Conservation (phyloP, 371 early-diverging fungal species). For the Circinella umbellata region DNA sequence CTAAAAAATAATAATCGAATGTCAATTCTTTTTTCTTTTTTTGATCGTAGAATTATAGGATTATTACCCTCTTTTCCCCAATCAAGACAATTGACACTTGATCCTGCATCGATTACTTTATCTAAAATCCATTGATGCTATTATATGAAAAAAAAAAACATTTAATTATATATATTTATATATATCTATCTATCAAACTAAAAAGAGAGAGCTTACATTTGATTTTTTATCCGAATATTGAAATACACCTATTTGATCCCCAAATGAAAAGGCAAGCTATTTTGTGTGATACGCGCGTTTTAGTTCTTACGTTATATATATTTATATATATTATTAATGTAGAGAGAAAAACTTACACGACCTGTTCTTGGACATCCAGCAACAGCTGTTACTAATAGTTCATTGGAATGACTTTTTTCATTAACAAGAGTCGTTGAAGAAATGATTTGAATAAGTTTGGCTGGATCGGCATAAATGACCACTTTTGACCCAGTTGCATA, state of each 20-base stretch:
- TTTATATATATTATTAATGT: too few relatives aligned
- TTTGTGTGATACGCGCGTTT: too few relatives aligned
- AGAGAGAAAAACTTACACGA: constrained; percentile 34
- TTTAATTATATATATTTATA: too few relatives aligned
- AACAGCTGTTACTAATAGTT: constrained; percentile 32
- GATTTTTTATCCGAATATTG: constrained; percentile 7
- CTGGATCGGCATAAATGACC: constrained; percentile 51
- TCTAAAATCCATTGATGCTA: constrained; percentile 25
- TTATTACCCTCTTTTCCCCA: constrained; percentile 54
- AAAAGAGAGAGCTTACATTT: background rate
- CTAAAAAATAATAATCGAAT: constrained; percentile 24
- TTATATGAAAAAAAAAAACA: too few relatives aligned
- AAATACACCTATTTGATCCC: constrained; percentile 13
- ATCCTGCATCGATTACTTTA: constrained; percentile 19
- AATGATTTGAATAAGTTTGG: constrained; percentile 47
- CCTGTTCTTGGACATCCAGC: constrained; percentile 39
- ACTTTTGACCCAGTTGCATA: constrained; percentile 56
- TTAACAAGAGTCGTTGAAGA: constrained; percentile 13
- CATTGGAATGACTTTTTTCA: background rate
- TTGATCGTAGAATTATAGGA: too few relatives aligned
- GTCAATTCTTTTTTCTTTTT: background rate
- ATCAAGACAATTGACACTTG: constrained; percentile 37
- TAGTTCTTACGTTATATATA: too few relatives aligned
- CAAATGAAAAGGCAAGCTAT: constrained; percentile 19
- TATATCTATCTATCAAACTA: too few relatives aligned